phyloP scores from a whole-genome alignment of 257 asterid species.

The Rehmannia glutinosa region DNA sequence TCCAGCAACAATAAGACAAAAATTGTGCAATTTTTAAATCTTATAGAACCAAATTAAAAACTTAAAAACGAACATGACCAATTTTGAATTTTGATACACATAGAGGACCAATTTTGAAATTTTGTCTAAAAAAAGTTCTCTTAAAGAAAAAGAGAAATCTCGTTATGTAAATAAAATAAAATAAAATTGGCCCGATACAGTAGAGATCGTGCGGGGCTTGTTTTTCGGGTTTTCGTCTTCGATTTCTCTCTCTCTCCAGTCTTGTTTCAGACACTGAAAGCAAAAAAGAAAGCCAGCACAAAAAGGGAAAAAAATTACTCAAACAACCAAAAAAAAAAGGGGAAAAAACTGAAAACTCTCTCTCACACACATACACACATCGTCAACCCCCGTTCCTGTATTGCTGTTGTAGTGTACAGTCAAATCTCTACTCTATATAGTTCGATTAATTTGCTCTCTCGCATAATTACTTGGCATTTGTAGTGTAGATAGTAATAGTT shows the following conservation, averaged over 20 bases:
- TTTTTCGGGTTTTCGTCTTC: constrained; percentile 5
- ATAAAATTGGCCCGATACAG: too few species aligned
- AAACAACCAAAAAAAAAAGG: not conserved
- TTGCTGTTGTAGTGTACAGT: constrained; percentile 5
- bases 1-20: too few species aligned
- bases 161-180: too few species aligned
- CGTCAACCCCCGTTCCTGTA: constrained; percentile 21
- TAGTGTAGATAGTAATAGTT: constrained; percentile 16
- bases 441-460: not conserved
- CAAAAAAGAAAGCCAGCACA: not conserved
- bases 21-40: too few species aligned
- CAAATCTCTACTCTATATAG: not conserved
- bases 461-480: constrained; percentile 12
- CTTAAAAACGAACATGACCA: too few species aligned
- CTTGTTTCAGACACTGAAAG: not conserved
- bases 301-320: not conserved
- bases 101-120: too few species aligned
- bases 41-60: too few species aligned
- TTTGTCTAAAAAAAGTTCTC: too few species aligned
- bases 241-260: constrained; percentile 17
- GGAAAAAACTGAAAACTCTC: not conserved
- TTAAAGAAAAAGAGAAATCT: too few species aligned
- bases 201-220: constrained; percentile 30
- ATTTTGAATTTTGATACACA: too few species aligned
- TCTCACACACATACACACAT: constrained; percentile 1